Evolutionary conservation across 2,329 filamentous ascomycete genomes (phyloP).

Genomic region (Hysterium pulicare): DNA sequence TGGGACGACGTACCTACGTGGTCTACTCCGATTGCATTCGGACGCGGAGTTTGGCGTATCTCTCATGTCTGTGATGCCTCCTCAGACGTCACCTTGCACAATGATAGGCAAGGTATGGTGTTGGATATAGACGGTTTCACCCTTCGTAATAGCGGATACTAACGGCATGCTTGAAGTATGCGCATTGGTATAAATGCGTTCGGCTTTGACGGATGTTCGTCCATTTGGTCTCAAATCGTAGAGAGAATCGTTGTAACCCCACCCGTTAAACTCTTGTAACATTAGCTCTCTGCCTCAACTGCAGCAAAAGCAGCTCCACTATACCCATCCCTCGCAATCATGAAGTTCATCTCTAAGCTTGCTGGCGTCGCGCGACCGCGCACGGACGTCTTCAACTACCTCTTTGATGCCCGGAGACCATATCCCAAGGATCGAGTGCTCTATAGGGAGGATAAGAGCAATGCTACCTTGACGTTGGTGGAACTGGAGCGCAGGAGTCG

Average conservation of each 20-base stretch:
- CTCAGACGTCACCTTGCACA: too few relatives aligned
- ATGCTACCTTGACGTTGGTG: conserved; percentile 11
- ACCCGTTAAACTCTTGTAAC: background rate
- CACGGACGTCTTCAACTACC: conserved; percentile 15
- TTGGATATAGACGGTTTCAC: too few relatives aligned
- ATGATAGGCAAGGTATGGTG: too few relatives aligned
- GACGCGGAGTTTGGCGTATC: too few relatives aligned
- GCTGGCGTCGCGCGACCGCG: background rate
- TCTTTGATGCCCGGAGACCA: conserved; percentile 10
- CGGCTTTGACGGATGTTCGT: too few relatives aligned
- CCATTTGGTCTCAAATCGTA: too few relatives aligned
- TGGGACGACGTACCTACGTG: too few relatives aligned
- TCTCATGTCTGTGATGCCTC: too few relatives aligned
- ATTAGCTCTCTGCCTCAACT: background rate
- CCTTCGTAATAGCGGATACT: too few relatives aligned
- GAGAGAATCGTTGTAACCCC: background rate
- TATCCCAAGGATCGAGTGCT: conserved; percentile 12
- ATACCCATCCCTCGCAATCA: background rate
- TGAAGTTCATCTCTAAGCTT: conserved; percentile 6
- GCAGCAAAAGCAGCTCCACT: background rate
- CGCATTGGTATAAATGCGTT: background rate
- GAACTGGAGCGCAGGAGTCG: conserved; percentile 14
- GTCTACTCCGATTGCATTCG: too few relatives aligned
- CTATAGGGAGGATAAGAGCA: conserved; percentile 10
- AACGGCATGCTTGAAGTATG: background rate